Percentiles rank a stretch among this genome's conserved stretches.
phyloP scores from a whole-genome alignment of 495 filamentous ascomycete genomes.

The Schizothecium vesticola region DNA sequence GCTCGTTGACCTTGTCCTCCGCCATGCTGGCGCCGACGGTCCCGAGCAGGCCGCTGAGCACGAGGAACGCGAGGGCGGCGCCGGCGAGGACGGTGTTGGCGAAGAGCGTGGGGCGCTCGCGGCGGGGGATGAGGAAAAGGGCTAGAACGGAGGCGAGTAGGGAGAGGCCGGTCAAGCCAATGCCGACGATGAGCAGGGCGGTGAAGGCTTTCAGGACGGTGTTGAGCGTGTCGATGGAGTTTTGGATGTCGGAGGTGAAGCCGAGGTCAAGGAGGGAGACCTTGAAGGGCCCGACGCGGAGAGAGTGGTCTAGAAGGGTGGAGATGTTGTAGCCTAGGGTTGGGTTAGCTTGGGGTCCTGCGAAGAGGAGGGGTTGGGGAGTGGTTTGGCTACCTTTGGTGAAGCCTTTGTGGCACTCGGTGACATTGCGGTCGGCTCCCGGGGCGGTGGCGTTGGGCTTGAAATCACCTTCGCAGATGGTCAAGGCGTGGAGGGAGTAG shows the following conservation, averaged over 20 bases:
- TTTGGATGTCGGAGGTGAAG: constrained; percentile 59
- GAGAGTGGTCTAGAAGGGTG: constrained; percentile 47
- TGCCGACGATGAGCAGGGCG: constrained; percentile 59
- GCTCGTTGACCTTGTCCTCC: constrained; percentile 27
- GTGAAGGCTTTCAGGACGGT: constrained; percentile 49
- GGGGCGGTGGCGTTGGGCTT: constrained; percentile 46
- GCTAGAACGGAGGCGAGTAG: constrained; percentile 46
- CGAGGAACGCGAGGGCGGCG: constrained; percentile 19
- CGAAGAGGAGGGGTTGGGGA: neutral
- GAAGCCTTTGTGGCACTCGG: constrained; percentile 55
- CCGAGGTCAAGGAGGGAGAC: constrained; percentile 52
- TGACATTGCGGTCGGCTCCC: constrained; percentile 50
- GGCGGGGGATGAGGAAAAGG: constrained; percentile 35
- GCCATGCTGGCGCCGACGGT: constrained; percentile 31
- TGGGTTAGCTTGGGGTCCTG: neutral
- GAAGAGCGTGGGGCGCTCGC: neutral
- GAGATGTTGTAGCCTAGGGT: constrained; percentile 55
- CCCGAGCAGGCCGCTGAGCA: constrained; percentile 12
- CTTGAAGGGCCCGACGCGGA: constrained; percentile 40
- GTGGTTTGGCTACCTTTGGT: constrained; percentile 35
- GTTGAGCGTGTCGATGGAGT: constrained; percentile 52
- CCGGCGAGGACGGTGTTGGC: constrained; percentile 23
- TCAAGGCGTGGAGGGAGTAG: constrained; percentile 67
- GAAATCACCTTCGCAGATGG: constrained; percentile 62
- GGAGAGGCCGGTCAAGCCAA: constrained; percentile 51